Evolutionary conservation across 345 rosid species (phyloP).

Genomic region (Gossypium sturtianum): DNA sequence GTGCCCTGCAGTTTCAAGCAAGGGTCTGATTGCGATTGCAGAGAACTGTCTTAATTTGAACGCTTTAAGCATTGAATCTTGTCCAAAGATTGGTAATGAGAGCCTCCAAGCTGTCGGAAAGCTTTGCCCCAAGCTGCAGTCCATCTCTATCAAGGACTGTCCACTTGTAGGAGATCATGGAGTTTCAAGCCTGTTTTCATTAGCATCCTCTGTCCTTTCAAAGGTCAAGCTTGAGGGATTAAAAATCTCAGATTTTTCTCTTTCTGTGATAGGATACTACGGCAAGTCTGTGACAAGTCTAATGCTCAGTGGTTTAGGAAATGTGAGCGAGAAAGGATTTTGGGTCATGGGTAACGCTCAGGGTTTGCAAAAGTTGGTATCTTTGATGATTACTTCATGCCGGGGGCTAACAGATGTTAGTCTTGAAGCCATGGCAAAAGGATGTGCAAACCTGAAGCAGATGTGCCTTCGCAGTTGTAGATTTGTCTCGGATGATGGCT

Average conservation of each 20-base stretch:
- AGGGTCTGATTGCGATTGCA: constrained; percentile 56
- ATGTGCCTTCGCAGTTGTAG: constrained; percentile 55
- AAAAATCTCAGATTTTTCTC: constrained; percentile 67
- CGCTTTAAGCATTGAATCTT: constrained; percentile 48
- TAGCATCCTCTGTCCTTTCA: constrained; percentile 35
- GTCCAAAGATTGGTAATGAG: constrained; percentile 54
- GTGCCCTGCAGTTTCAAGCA: constrained; percentile 55
- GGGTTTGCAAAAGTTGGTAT: constrained; percentile 45
- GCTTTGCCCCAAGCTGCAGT: constrained; percentile 42
- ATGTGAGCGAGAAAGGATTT: constrained; percentile 66
- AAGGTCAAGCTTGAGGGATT: constrained; percentile 64
- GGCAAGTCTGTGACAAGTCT: constrained; percentile 50
- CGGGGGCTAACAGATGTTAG: constrained; percentile 58
- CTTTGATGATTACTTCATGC: constrained; percentile 51
- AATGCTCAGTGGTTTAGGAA: constrained; percentile 38
- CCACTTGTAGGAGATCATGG: constrained; percentile 73
- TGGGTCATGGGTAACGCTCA: constrained; percentile 82
- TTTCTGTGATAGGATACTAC: constrained; percentile 68
- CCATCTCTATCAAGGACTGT: constrained; percentile 61
- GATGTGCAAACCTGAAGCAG: constrained; percentile 53
- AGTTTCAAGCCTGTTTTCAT: constrained; percentile 48
- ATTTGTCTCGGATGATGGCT: constrained; percentile 55
- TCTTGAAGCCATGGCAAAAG: constrained; percentile 52
- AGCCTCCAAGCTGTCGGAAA: constrained; percentile 59
- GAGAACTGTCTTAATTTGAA: constrained; percentile 54